These are phyloP conservation scores for Aegilops sharonensis DNA, from an alignment of 176 grass and related monocot species.

Conservation along the genomic window DNA sequence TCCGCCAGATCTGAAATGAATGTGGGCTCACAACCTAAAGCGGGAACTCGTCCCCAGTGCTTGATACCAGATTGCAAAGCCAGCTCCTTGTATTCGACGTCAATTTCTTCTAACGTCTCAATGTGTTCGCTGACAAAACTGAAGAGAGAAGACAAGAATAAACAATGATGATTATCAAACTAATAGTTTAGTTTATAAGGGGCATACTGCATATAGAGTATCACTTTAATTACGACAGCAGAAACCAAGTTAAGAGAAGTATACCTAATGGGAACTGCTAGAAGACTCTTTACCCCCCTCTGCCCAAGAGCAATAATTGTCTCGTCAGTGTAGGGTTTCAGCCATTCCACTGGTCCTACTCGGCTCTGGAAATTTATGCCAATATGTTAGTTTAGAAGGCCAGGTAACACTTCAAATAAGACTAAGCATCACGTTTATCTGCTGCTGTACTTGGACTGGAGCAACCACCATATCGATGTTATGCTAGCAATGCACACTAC, in stretches of 20 bases:
- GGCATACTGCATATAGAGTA: not conserved
- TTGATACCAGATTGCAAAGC: constrained; percentile 89
- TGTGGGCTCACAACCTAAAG: constrained; percentile 74
- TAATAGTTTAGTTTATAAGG: not conserved
- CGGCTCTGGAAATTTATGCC: constrained; percentile 68
- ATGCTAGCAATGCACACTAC: constrained; percentile 4
- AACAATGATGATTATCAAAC: not conserved
- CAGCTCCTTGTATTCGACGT: constrained; percentile 81
- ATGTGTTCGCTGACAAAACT: constrained; percentile 99
- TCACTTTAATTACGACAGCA: constrained; percentile 1
- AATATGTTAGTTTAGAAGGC: not conserved
- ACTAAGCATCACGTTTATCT: not conserved
- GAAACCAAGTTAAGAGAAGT: constrained; percentile 23
- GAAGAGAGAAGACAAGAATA: constrained; percentile 32
- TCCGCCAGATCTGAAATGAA: constrained; percentile 83
- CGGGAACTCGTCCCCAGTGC: constrained; percentile 86
- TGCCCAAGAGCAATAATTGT: constrained; percentile 91
- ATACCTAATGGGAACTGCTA: constrained; percentile 60
- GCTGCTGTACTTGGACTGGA: constrained; percentile 5
- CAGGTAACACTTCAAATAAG: not conserved
- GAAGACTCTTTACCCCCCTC: constrained; percentile 69
- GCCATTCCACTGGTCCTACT: constrained; percentile 93
- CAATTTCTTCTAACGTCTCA: constrained; percentile 99
- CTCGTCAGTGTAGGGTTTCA: constrained; percentile 97
- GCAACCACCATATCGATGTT: not conserved